These are phyloP conservation scores for Oryza punctata DNA, from an alignment of 176 grass and related monocot species.

Conservation along the genomic window DNA sequence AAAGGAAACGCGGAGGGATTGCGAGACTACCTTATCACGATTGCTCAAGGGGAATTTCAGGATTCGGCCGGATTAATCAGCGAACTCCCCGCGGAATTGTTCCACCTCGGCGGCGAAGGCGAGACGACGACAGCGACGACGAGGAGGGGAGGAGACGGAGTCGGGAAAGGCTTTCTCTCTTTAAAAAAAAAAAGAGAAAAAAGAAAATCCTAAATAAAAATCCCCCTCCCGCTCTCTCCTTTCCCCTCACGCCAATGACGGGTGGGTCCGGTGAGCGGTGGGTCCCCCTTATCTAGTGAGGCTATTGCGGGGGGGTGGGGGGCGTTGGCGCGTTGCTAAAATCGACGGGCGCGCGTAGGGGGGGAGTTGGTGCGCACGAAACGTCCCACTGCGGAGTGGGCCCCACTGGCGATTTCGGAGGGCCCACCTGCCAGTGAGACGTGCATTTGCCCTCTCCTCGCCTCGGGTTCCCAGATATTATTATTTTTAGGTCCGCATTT, in stretches of 20 bases:
- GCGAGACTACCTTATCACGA: slow-evolving; percentile 17
- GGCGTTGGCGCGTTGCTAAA: neutral
- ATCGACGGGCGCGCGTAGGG: slow-evolving; percentile 18
- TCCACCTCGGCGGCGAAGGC: slow-evolving; percentile 25
- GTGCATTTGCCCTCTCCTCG: neutral
- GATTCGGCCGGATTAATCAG: neutral
- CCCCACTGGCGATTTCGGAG: neutral
- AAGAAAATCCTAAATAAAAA: neutral
- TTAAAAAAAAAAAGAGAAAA: neutral
- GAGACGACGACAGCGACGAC: neutral
- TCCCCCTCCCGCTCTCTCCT: neutral
- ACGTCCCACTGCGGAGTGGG: neutral
- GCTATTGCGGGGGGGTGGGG: neutral
- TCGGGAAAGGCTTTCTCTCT: neutral
- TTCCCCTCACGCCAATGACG: slow-evolving; percentile 21
- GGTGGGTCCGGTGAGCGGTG: neutral
- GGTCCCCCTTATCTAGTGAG: slow-evolving; percentile 39
- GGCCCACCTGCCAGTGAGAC: neutral
- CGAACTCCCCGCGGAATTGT: neutral
- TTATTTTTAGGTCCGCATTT: neutral
- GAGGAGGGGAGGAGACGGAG: slow-evolving; percentile 8
- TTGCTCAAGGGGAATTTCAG: neutral
- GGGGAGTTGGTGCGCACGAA: neutral
- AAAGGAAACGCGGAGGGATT: neutral
- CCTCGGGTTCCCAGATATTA: neutral